Conservation (phyloP, 2,329 filamentous ascomycete species). For the Leptographium wingfieldii region DNA sequence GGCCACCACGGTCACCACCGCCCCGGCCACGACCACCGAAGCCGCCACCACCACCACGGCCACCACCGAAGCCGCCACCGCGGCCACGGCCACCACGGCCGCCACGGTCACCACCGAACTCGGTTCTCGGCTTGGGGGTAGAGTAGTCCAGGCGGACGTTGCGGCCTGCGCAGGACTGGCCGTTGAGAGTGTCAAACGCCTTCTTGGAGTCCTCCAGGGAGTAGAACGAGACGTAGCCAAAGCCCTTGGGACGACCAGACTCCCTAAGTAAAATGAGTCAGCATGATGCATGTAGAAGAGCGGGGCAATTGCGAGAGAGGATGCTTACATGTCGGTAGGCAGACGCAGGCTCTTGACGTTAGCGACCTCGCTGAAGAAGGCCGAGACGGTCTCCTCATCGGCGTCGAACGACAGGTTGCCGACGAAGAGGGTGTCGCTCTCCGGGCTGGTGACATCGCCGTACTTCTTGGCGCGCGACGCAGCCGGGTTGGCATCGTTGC, state of each 20-base stretch:
- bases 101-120: slow-evolving; percentile 35
- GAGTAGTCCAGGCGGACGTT: slow-evolving; percentile 75
- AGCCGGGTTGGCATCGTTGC: slow-evolving; percentile 37
- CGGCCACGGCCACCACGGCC: slow-evolving; percentile 19
- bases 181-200: slow-evolving; percentile 51
- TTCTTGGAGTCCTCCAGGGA: slow-evolving; percentile 72
- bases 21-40: slow-evolving; percentile 29
- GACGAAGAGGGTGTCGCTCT: slow-evolving; percentile 79
- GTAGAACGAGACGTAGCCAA: slow-evolving; percentile 78
- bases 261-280: slow-evolving; percentile 36
- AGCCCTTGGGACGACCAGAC: slow-evolving; percentile 75
- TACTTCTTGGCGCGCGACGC: slow-evolving; percentile 51
- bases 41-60: slow-evolving; percentile 37
- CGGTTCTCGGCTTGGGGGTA: slow-evolving; percentile 49
- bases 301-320: slow-evolving; percentile 15
- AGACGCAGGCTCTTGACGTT: slow-evolving; percentile 70
- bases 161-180: slow-evolving; percentile 56
- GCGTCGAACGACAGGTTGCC: slow-evolving; percentile 82
- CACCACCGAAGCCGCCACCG: slow-evolving; percentile 29
- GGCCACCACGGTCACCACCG: slow-evolving; percentile 36
- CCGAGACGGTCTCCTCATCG: slow-evolving; percentile 60
- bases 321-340: slow-evolving; percentile 62
- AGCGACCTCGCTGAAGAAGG: slow-evolving; percentile 61
- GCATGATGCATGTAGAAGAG: background rate
- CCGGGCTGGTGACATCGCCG: slow-evolving; percentile 68